phyloP scores from a whole-genome alignment of 2,329 filamentous ascomycete species.

The Ascochyta pisi region DNA sequence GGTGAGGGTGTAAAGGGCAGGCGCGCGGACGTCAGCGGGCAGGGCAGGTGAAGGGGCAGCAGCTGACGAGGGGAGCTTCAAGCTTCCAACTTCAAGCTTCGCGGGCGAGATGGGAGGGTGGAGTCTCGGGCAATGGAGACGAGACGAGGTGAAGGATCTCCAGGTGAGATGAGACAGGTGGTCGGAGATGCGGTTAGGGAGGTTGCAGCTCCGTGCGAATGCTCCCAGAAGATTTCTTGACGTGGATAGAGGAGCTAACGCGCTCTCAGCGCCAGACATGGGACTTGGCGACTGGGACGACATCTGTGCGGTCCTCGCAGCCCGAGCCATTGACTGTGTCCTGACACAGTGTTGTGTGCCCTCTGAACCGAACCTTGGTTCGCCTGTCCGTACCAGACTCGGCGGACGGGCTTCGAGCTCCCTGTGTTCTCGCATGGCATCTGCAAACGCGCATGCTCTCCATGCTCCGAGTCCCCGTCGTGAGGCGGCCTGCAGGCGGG shows the following conservation, averaged over 20 bases:
- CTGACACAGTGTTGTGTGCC: neutral
- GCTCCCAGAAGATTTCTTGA: slow-evolving; percentile 41
- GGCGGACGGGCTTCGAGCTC: neutral
- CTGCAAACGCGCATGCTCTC: slow-evolving; percentile 4
- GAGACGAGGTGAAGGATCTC: slow-evolving; percentile 24
- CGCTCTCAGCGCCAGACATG: slow-evolving; percentile 24
- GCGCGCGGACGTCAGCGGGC: slow-evolving; percentile 35
- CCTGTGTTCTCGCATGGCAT: neutral
- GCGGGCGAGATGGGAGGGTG: slow-evolving; percentile 26
- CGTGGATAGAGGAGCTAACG: slow-evolving; percentile 40
- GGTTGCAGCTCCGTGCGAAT: slow-evolving; percentile 36
- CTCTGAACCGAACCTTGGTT: too few relatives aligned
- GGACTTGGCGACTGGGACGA: slow-evolving; percentile 26
- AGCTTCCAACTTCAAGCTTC: slow-evolving; percentile 25
- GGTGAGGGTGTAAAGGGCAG: slow-evolving; percentile 17
- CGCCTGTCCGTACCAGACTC: neutral
- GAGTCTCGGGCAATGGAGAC: slow-evolving; percentile 27
- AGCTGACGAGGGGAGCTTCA: slow-evolving; percentile 25
- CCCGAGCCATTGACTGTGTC: slow-evolving; percentile 8
- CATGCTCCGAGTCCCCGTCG: slow-evolving; percentile 14
- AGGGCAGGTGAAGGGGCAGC: slow-evolving; percentile 33
- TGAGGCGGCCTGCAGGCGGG: slow-evolving; percentile 24
- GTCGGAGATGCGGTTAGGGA: slow-evolving; percentile 36
- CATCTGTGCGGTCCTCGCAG: slow-evolving; percentile 23
- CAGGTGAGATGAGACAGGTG: slow-evolving; percentile 34